Conservation (phyloP, 192 early-diverging fungal species). For the Entomortierella beljakovae region DNA sequence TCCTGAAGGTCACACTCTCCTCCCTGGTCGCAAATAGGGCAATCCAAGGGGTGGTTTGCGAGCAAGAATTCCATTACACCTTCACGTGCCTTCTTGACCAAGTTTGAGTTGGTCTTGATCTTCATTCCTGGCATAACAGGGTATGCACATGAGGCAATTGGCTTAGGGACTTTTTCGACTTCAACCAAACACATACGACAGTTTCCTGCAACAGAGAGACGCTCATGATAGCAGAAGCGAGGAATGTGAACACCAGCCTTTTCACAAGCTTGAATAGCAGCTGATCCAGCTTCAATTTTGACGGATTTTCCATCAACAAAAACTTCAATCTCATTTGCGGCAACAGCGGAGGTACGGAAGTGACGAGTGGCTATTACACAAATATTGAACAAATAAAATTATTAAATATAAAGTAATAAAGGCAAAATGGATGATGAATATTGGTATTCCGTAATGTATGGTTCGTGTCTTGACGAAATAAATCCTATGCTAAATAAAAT, state of each 20-base stretch:
- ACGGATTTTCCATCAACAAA: constrained; percentile 94
- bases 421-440: neutral
- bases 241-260: constrained; percentile 93
- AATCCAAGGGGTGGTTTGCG: constrained; percentile 98
- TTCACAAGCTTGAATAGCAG: constrained; percentile 98
- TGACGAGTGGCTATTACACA: constrained; percentile 34
- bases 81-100: constrained; percentile 97
- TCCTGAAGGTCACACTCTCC: constrained; percentile 99
- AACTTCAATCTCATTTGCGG: constrained; percentile 81
- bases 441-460: neutral
- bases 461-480: neutral
- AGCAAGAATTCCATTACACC: constrained; percentile 95
- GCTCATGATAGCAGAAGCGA: constrained; percentile 76
- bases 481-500: neutral
- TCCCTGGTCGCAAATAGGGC: constrained; percentile 99
- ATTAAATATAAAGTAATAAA: neutral
- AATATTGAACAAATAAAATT: neutral
- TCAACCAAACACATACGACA: constrained; percentile 99
- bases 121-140: constrained; percentile 98
- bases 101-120: constrained; percentile 92
- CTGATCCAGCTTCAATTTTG: constrained; percentile 90
- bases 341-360: constrained; percentile 59
- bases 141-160: constrained; percentile 96
- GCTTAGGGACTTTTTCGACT: constrained; percentile 95
- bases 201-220: constrained; percentile 97